Percentiles rank a stretch among this genome's conserved stretches.
Conservation (phyloP, 345 rosid genomes). For the Populus alba region DNA sequence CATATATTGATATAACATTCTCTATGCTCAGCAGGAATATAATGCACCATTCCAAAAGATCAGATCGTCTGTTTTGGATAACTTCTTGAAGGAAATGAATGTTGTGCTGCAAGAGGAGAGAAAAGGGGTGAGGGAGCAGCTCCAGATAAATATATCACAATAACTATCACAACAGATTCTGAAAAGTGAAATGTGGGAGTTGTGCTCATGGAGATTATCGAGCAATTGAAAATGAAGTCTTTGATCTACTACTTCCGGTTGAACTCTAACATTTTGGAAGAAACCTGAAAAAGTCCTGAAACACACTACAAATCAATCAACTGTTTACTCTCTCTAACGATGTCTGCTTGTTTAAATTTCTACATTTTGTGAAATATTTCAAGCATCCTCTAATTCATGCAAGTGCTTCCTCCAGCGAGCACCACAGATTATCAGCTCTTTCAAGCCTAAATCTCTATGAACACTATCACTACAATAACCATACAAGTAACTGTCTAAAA, state of each 20-base stretch:
- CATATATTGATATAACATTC: constrained; percentile 66
- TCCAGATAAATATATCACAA: neutral
- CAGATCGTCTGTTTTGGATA: constrained; percentile 74
- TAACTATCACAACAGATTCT: neutral
- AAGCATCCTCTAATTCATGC: neutral
- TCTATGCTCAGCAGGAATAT: constrained; percentile 71
- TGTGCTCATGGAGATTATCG: neutral
- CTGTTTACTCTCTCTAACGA: neutral
- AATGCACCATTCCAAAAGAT: constrained; percentile 87
- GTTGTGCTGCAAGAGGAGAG: constrained; percentile 65
- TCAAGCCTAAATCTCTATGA: neutral
- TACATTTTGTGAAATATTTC: neutral
- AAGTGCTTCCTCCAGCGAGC: neutral
- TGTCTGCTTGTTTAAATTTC: neutral
- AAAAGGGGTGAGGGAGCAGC: neutral
- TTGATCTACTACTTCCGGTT: neutral
- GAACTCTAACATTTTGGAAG: neutral
- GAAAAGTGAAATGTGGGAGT: neutral
- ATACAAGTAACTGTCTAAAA: neutral
- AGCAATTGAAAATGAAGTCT: neutral
- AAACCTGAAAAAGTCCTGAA: neutral
- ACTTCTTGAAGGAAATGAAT: constrained; percentile 92
- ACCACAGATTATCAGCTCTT: neutral
- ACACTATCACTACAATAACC: neutral
- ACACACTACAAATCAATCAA: neutral